Evolutionary conservation across 75 land plant genomes (phyloP).

Genomic region (Pseudotsuga menziesii): DNA sequence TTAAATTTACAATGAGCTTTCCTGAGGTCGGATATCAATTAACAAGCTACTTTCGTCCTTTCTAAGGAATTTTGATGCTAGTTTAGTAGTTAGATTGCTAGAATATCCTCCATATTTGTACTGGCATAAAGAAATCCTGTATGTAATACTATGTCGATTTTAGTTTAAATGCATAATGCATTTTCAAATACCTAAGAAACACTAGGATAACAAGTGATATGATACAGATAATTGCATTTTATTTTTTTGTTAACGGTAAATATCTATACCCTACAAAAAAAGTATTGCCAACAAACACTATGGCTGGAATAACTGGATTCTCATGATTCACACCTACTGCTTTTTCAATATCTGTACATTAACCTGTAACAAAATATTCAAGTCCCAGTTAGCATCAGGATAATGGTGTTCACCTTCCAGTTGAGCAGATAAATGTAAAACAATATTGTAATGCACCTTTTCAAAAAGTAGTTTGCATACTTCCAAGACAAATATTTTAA

Average conservation of each 20-base stretch:
- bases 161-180: not conserved
- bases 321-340: conserved; percentile 72
- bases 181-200: not conserved
- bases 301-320: conserved; percentile 76
- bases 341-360: conserved; percentile 49
- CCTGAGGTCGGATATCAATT: conserved; percentile 94
- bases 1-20: conserved; percentile 54
- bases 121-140: conserved; percentile 59
- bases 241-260: conserved; percentile 2
- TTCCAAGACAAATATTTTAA: not conserved
- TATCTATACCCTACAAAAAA: conserved; percentile 58
- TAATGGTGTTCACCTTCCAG: not conserved
- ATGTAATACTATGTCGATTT: conserved; percentile 21
- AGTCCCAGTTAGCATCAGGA: not conserved
- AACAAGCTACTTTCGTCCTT: conserved; percentile 55
- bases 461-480: not conserved
- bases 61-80: too few relatives aligned
- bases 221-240: not conserved
- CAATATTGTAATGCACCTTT: conserved; percentile 1
- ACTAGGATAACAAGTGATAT: not conserved
- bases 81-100: conserved; percentile 76
- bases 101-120: conserved; percentile 83
- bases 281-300: conserved; percentile 63
- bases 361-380: conserved; percentile 33
- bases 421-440: conserved; percentile 1